Conservation (phyloP, 306 rosid species). For the Vigna trinervia region DNA sequence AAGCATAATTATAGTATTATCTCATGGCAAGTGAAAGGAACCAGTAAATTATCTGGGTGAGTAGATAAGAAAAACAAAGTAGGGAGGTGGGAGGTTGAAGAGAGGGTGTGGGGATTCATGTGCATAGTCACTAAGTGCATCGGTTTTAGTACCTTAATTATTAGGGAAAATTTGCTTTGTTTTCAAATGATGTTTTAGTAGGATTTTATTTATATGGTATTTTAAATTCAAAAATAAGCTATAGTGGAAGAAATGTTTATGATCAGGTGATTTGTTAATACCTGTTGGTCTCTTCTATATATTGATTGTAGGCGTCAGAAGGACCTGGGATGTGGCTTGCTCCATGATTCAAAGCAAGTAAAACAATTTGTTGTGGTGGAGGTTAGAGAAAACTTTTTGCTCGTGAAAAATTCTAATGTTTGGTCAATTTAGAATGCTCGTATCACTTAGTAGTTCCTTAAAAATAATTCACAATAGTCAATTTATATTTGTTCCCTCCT, state of each 20-base stretch:
- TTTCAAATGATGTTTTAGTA: not conserved
- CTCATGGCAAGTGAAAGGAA: not conserved
- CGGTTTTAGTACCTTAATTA: not conserved
- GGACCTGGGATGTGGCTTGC: not conserved
- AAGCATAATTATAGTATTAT: not conserved
- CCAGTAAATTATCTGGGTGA: not conserved
- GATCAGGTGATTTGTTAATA: constrained; percentile 6
- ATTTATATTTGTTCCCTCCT: not conserved
- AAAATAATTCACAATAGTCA: not conserved
- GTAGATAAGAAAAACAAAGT: not conserved
- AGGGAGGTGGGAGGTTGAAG: not conserved
- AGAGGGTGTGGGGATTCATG: not conserved
- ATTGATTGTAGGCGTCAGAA: constrained; percentile 6
- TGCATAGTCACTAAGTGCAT: not conserved
- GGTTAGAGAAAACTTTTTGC: constrained; percentile 15
- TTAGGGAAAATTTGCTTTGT: not conserved
- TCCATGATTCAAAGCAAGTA: not conserved
- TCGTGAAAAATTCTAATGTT: constrained; percentile 5
- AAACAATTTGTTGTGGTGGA: not conserved
- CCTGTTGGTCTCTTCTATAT: not conserved
- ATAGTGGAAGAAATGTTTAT: not conserved
- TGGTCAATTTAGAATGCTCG: not conserved
- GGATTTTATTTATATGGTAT: not conserved
- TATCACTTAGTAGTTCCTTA: not conserved
- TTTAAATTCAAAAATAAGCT: not conserved